Evolutionary conservation across 2,329 filamentous ascomycete species (phyloP).

Genomic region (Fusarium annulatum): DNA sequence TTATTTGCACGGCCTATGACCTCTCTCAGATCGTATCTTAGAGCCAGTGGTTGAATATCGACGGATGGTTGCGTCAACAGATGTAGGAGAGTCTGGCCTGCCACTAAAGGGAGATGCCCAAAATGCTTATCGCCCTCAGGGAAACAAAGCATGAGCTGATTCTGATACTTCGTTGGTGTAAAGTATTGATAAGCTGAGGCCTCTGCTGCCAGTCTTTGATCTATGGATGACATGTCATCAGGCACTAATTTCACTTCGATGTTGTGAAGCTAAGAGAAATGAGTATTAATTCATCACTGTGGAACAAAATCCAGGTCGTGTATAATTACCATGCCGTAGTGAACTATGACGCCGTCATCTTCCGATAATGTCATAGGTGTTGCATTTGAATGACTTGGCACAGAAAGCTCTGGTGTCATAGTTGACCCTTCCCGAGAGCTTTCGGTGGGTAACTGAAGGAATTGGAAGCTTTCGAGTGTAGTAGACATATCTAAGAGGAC

Average conservation of each 20-base stretch:
- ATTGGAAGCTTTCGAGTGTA: not conserved
- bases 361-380: not conserved
- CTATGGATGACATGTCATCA: not conserved
- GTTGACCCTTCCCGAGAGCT: not conserved
- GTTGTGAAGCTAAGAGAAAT: not conserved
- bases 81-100: not conserved
- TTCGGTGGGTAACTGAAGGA: not conserved
- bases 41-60: not conserved
- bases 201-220: not conserved
- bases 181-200: not conserved
- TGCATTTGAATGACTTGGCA: not conserved
- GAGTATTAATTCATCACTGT: too few species aligned
- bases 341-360: not conserved
- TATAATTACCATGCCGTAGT: constrained; percentile 8
- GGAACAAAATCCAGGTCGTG: too few species aligned
- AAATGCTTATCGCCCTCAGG: not conserved
- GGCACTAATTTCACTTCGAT: constrained; percentile 13
- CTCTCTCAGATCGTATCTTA: not conserved
- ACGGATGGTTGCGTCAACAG: not conserved
- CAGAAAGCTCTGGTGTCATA: not conserved
- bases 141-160: constrained; percentile 9
- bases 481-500: rapidly evolving
- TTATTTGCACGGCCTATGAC: constrained; percentile 2
- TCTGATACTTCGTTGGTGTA: not conserved
- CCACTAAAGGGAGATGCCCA: not conserved